These are phyloP conservation scores for Lipomyces orientalis DNA, from an alignment of 805 yeast species.

Conservation along the genomic window DNA sequence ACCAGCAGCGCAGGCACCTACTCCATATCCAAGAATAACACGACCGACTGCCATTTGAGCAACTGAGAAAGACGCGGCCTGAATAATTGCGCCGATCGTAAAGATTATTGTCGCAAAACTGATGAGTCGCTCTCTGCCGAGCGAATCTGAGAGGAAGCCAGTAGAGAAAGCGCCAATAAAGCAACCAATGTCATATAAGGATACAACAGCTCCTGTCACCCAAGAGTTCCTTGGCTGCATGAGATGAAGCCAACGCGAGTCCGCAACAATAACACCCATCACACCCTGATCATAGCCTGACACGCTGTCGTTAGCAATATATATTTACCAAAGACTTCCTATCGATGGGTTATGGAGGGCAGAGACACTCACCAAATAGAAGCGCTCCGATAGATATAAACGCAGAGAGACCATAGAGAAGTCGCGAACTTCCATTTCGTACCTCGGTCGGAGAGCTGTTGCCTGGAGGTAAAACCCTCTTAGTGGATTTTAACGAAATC, in stretches of 20 bases:
- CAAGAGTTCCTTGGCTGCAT: too few relatives aligned
- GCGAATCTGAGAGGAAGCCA: constrained; percentile 68
- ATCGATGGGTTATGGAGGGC: too few relatives aligned
- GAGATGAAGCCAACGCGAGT: too few relatives aligned
- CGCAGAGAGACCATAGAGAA: not conserved
- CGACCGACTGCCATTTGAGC: constrained; percentile 46
- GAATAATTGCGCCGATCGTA: constrained; percentile 40
- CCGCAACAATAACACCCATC: constrained; percentile 16
- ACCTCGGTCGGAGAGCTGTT: too few relatives aligned
- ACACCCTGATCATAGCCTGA: not conserved
- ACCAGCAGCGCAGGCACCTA: constrained; percentile 59
- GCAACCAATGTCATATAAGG: constrained; percentile 3
- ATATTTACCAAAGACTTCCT: too few relatives aligned
- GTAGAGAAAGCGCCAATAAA: constrained; percentile 45
- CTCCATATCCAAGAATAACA: constrained; percentile 58
- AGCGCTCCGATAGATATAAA: constrained; percentile 44
- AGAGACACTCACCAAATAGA: constrained; percentile 33
- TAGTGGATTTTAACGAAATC: too few relatives aligned
- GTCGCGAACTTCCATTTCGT: not conserved
- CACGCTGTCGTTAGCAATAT: too few relatives aligned
- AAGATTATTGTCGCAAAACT: constrained; percentile 9
- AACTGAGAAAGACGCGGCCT: constrained; percentile 41
- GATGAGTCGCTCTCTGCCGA: constrained; percentile 63
- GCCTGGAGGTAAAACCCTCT: too few relatives aligned
- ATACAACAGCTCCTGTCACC: too few relatives aligned